Conservation (phyloP, 495 filamentous ascomycete genomes). For the Tuber calosporum region DNA sequence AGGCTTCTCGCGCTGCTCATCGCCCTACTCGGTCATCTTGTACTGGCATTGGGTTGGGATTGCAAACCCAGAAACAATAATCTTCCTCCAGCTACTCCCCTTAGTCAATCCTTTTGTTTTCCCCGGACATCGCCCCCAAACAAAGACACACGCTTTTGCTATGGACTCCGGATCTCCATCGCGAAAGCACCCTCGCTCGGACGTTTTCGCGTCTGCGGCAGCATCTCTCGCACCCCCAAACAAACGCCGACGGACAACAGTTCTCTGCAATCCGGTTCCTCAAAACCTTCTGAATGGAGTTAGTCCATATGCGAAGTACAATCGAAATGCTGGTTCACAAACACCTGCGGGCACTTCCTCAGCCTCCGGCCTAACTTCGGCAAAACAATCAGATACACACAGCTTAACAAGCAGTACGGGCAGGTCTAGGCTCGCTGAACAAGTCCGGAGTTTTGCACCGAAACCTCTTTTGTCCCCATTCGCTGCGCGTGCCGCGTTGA, state of each 20-base stretch:
- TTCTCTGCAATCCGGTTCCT: constrained; percentile 6
- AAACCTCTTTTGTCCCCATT: constrained; percentile 24
- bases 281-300: constrained; percentile 8
- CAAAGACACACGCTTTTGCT: constrained; percentile 3
- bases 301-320: constrained; percentile 4
- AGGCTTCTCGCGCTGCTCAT: not conserved
- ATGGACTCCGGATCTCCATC: constrained; percentile 9
- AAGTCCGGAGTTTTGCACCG: constrained; percentile 19
- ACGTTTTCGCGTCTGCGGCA: constrained; percentile 9
- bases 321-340: not conserved
- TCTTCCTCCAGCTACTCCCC: not conserved
- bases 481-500: constrained; percentile 18
- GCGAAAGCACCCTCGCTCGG: constrained; percentile 12
- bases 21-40: not conserved
- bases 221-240: constrained; percentile 3
- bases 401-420: constrained; percentile 5
- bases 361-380: not conserved
- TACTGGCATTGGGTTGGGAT: not conserved
- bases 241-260: constrained; percentile 10
- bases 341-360: not conserved
- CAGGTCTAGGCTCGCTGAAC: constrained; percentile 6
- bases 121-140: not conserved
- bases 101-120: not conserved
- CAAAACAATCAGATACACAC: not conserved
- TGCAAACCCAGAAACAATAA: not conserved